phyloP scores from a whole-genome alignment of 2,329 filamentous ascomycete genomes.

The Pseudogymnoascus sp. region DNA sequence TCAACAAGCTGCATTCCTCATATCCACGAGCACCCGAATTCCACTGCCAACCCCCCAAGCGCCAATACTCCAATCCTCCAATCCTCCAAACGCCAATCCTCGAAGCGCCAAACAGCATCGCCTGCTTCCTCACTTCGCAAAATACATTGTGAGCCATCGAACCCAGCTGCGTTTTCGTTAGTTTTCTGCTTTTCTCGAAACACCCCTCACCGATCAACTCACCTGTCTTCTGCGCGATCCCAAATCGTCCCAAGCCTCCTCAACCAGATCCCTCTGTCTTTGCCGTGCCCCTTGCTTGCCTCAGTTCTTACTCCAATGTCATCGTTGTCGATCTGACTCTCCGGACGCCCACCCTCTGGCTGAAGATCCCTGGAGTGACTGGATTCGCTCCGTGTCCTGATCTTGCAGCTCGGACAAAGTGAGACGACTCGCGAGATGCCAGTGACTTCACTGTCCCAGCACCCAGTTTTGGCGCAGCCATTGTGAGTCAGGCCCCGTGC shows the following conservation, averaged over 20 bases:
- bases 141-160: conserved; percentile 5
- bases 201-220: neutral
- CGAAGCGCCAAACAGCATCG: neutral
- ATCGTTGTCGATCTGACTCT: neutral
- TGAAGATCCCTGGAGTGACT: neutral
- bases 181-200: neutral
- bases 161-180: neutral
- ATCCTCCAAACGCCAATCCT: neutral
- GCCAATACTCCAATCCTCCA: neutral
- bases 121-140: neutral
- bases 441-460: neutral
- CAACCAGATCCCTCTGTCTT: conserved; percentile 4
- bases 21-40: neutral
- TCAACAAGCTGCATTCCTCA: neutral
- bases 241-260: neutral
- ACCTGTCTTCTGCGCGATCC: neutral
- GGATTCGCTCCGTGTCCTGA: neutral
- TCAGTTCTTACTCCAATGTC: conserved; percentile 5
- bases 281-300: neutral
- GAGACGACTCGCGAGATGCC: neutral
- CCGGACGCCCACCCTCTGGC: neutral
- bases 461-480: neutral
- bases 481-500: neutral
- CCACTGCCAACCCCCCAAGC: neutral
- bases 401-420: neutral